These are phyloP conservation scores for Mycena crocata DNA, from an alignment of 768 basidiomycete genomes.

Conservation along the genomic window DNA sequence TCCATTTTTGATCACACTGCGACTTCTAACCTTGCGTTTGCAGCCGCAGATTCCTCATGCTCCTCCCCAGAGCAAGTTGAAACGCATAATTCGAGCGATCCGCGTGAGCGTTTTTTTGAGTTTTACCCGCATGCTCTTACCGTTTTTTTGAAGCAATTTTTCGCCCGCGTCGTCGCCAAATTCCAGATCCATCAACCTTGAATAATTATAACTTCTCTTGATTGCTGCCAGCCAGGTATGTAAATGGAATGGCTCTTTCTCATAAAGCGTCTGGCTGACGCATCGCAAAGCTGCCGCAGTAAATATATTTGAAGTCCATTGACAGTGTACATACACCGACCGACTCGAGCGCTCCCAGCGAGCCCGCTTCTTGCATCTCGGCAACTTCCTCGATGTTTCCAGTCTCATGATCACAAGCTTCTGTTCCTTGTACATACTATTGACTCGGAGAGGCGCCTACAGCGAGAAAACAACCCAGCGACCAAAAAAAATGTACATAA, in stretches of 20 bases:
- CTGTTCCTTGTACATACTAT: no score
- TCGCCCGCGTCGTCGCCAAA: not conserved
- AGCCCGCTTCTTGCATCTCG: no score
- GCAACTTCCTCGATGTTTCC: no score
- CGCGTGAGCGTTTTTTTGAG: not conserved
- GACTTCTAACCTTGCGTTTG: not conserved
- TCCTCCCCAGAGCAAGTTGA: not conserved
- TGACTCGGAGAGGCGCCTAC: no score
- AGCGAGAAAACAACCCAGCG: no score
- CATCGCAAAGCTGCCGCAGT: not conserved
- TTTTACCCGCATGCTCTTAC: not conserved
- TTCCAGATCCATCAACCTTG: not conserved
- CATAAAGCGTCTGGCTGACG: not conserved
- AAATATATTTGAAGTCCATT: no score
- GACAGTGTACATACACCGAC: no score
- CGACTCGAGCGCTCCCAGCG: no score
- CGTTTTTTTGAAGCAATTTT: conserved; percentile 1
- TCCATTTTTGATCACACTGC: not conserved
- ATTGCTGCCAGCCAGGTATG: not conserved
- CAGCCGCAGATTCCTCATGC: not conserved
- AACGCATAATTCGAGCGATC: not conserved
- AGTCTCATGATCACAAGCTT: no score
- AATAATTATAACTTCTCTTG: not conserved
- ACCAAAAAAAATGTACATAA: no score
- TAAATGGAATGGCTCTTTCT: not conserved